Evolutionary conservation across 257 asterid genomes (phyloP).

Genomic region (Paraleonurus japonicus): DNA sequence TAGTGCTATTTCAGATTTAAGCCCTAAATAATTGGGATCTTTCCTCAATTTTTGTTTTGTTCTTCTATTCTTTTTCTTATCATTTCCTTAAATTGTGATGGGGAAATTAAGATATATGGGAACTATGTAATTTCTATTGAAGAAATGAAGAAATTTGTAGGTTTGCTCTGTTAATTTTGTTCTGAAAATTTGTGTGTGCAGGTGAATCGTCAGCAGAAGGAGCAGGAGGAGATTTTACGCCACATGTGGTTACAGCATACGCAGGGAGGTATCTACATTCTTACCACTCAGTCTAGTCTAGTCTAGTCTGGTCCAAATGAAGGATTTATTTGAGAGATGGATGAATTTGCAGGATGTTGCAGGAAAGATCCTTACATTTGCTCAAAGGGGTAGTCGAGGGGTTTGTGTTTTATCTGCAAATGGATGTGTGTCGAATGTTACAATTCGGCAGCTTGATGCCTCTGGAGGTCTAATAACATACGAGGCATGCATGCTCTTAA

Average conservation of each 20-base stretch:
- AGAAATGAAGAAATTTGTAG: not conserved
- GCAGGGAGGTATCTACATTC: slow-evolving; percentile 59
- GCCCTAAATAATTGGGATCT: not conserved
- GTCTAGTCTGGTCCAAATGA: too few relatives aligned
- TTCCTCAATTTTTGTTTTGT: too few relatives aligned
- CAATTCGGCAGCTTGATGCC: slow-evolving; percentile 73
- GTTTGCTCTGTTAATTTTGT: not conserved
- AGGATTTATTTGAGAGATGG: too few relatives aligned
- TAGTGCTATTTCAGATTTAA: not conserved
- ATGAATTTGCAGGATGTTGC: slow-evolving; percentile 63
- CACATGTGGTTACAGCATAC: slow-evolving; percentile 64
- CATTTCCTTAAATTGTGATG: not conserved
- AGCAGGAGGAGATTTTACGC: slow-evolving; percentile 41
- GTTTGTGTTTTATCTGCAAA: slow-evolving; percentile 43
- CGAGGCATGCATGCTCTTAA: slow-evolving; percentile 46
- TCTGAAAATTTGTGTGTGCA: slow-evolving; percentile 25
- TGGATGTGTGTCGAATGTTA: slow-evolving; percentile 64
- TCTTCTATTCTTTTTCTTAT: not conserved
- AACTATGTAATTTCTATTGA: not conserved
- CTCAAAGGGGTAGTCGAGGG: slow-evolving; percentile 57
- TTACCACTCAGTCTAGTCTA: not conserved
- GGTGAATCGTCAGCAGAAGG: slow-evolving; percentile 50
- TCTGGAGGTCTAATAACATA: slow-evolving; percentile 67
- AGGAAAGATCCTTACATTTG: slow-evolving; percentile 55
- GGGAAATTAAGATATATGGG: not conserved